Base-by-base conservation (phyloP, 805 yeast genomes). In the Lipomyces lipofer region DNA sequence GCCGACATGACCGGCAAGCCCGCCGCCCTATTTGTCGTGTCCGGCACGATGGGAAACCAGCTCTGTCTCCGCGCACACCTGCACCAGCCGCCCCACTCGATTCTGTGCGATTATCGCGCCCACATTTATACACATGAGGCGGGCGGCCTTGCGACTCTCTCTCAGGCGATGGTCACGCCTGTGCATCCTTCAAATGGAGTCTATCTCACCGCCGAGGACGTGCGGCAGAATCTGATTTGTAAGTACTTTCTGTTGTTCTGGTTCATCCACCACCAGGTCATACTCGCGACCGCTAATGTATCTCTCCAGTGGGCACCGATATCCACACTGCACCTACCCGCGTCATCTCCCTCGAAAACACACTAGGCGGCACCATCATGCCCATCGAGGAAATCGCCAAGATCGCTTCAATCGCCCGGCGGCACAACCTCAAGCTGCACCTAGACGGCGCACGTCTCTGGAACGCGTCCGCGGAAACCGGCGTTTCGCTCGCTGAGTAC, bases 391-490 rank as follows among this genome's bases (percentile, higher is more conserved):
- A 91, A 68, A 77, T 91, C 51, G 72, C 73, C 54, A 79, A 81
- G 52, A 91, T 91, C 63, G 78, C 85, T 40, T 77, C 73, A 38
- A 90, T 87, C 78, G 88, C 92, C 60, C 75, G 76, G 49, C 78
- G 73, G 27, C 76, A 83, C 62, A 75, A 74, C 51, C 71, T 88
- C 51, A 77, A 74, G 52, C 69, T 90, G 62, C 97, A 92, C 66
- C 81, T 90, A 64, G 98, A 91, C 69, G 98, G 97, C 59, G 98
- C 97, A n/a, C 79, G 98, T 64, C 72, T 91, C 47, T 90, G 95
- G 91, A 88, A 87, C 69, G 97, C 97, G 15, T 75, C 83, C 38
- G 86, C 79, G 10, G 91, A 79, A 24, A 81, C 88, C 9, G 89
- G 86, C 25, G 75, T 86, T 33, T 72, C 88, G 15, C 71, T 90